Percentiles rank a stretch among this genome's conserved stretches.
Conservation (phyloP, 257 asterid species). For the Fraxinus americana region DNA sequence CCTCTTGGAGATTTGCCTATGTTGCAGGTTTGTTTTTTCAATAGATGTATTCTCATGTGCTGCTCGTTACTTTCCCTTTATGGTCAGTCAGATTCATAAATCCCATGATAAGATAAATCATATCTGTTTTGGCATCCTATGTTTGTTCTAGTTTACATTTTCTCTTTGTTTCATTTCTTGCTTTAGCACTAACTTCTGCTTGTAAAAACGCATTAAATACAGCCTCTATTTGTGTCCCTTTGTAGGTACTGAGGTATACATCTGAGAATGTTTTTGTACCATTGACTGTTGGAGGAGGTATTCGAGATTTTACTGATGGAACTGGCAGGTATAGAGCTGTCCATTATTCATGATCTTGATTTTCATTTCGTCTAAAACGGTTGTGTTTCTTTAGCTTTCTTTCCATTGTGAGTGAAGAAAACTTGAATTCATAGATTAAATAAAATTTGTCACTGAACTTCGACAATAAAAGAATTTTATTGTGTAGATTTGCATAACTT, state of each 20-base stretch:
- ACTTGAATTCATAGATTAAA: background rate
- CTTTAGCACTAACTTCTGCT: background rate
- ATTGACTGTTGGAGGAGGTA: slow-evolving; percentile 95
- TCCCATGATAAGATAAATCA: background rate
- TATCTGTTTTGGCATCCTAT: slow-evolving; percentile 14
- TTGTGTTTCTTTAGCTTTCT: background rate
- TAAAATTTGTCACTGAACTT: slow-evolving; percentile 8
- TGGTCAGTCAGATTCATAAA: slow-evolving; percentile 13
- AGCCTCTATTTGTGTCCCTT: slow-evolving; percentile 17
- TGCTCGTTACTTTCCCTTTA: background rate
- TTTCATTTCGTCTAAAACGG: background rate
- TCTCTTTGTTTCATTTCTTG: background rate
- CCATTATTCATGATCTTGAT: background rate
- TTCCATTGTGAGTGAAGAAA: slow-evolving; percentile 1
- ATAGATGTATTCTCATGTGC: background rate
- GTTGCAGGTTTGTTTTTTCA: slow-evolving; percentile 67
- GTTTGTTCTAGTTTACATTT: background rate
- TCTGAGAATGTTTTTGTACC: slow-evolving; percentile 93
- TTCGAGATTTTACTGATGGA: slow-evolving; percentile 88
- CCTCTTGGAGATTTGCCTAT: slow-evolving; percentile 97
- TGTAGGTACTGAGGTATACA: slow-evolving; percentile 69
- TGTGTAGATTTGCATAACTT: slow-evolving; percentile 14
- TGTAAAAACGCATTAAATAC: slow-evolving; percentile 8
- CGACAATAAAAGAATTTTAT: background rate
- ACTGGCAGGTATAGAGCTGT: slow-evolving; percentile 60